Conservation (phyloP, 192 early-diverging fungal species). For the Rhizoclosmatium sp. region DNA sequence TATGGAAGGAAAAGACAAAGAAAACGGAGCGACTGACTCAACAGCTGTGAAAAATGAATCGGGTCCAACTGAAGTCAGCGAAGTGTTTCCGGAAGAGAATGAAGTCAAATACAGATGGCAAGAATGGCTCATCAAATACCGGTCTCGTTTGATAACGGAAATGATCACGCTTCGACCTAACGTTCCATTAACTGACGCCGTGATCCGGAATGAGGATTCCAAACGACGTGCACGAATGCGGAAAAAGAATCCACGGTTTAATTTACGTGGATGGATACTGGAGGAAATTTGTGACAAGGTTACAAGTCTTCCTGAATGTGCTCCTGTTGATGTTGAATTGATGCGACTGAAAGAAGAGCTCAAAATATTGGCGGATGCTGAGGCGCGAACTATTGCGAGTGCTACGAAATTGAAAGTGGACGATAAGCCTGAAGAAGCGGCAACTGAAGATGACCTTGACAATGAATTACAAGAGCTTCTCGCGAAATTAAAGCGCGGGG, state of each 20-base stretch:
- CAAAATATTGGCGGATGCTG: slow-evolving; percentile 11
- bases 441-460: slow-evolving; percentile 52
- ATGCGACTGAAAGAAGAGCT: slow-evolving; percentile 32
- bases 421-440: slow-evolving; percentile 1
- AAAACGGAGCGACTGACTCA: neutral
- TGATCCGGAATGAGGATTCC: slow-evolving; percentile 30
- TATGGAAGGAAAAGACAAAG: neutral
- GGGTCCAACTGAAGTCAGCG: slow-evolving; percentile 8
- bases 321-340: slow-evolving; percentile 33
- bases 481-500: slow-evolving; percentile 23
- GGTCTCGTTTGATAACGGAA: slow-evolving; percentile 59
- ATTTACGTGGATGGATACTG: slow-evolving; percentile 82
- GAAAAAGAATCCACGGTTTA: slow-evolving; percentile 75
- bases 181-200: slow-evolving; percentile 8
- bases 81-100: slow-evolving; percentile 41
- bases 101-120: slow-evolving; percentile 45
- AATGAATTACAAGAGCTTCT: slow-evolving; percentile 47
- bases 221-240: slow-evolving; percentile 67
- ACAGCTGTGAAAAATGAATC: neutral
- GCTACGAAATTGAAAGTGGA: neutral
- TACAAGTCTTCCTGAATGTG: slow-evolving; percentile 21
- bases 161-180: slow-evolving; percentile 10
- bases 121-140: slow-evolving; percentile 67
- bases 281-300: slow-evolving; percentile 61
- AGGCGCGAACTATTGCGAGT: neutral